Percentiles rank a stretch among this genome's conserved stretches.
phyloP scores from a whole-genome alignment of 495 filamentous ascomycete species.

The Lasiosphaeris hirsuta region DNA sequence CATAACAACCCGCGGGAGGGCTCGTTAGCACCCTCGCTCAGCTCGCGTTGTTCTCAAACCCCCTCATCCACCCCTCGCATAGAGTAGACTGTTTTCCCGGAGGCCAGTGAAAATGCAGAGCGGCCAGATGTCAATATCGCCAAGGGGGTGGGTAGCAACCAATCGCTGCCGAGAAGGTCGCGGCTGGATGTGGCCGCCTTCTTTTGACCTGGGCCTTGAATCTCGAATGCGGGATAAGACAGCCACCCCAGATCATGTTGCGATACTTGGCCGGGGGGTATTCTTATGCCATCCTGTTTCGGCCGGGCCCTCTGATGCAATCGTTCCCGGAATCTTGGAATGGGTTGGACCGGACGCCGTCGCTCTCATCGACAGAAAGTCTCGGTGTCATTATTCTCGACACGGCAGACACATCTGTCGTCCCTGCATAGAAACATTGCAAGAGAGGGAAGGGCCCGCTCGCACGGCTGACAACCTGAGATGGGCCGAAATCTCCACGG shows the following conservation, averaged over 20 bases:
- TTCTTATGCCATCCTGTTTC: background rate
- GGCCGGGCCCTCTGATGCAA: no score
- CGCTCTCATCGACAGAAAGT: no score
- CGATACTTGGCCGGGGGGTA: background rate
- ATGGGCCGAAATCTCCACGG: background rate
- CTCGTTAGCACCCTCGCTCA: background rate
- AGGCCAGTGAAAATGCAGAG: background rate
- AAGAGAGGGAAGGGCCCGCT: no score
- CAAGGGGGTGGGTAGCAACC: conserved; percentile 3
- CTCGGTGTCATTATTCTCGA: no score
- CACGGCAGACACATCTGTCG: no score
- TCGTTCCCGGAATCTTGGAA: background rate
- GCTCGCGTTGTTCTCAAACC: background rate
- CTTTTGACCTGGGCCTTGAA: background rate
- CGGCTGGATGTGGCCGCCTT: background rate
- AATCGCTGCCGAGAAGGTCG: background rate
- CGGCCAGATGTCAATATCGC: conserved; percentile 2
- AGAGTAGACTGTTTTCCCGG: background rate
- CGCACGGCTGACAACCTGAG: no score
- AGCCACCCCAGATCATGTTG: background rate
- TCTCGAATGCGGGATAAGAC: background rate
- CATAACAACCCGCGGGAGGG: background rate
- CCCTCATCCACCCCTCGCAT: background rate
- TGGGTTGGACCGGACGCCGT: no score
- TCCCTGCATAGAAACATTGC: no score